These are phyloP conservation scores for Pyrenochaeta sp. DNA, from an alignment of 2,329 filamentous ascomycete genomes.

Conservation along the genomic window DNA sequence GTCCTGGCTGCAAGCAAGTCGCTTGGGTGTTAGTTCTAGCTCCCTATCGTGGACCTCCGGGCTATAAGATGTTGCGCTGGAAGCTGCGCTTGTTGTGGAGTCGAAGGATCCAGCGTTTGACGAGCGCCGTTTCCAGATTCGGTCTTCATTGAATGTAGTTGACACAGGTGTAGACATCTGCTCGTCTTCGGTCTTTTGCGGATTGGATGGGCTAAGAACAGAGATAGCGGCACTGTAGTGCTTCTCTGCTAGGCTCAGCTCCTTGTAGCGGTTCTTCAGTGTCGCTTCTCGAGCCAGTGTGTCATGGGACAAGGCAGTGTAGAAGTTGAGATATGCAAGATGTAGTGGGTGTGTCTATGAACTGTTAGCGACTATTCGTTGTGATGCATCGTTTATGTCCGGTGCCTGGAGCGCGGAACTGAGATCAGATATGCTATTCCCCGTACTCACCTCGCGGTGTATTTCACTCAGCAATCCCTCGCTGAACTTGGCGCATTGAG, in stretches of 20 bases:
- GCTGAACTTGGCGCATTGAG: constrained; percentile 44
- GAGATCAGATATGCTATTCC: neutral
- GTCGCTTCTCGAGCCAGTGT: constrained; percentile 46
- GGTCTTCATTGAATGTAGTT: constrained; percentile 21
- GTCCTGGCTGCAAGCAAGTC: constrained; percentile 1
- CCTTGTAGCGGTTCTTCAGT: constrained; percentile 37
- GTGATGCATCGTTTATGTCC: too few relatives aligned
- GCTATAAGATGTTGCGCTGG: constrained; percentile 32
- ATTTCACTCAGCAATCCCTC: constrained; percentile 33
- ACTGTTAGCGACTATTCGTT: neutral
- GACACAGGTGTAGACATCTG: constrained; percentile 29
- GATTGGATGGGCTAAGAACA: constrained; percentile 21
- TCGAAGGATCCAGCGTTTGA: constrained; percentile 32
- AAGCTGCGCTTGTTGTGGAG: constrained; percentile 29
- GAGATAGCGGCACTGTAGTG: constrained; percentile 45
- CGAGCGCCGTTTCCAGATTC: constrained; percentile 14
- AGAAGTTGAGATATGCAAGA: constrained; percentile 48
- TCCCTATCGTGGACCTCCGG: constrained; percentile 15
- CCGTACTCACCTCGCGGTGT: constrained; percentile 29
- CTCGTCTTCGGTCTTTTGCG: constrained; percentile 25
- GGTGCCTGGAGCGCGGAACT: neutral
- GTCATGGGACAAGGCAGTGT: constrained; percentile 49
- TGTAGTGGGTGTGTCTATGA: constrained; percentile 46
- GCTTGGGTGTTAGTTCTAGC: constrained; percentile 9
- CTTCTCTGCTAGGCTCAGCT: constrained; percentile 46